Evolutionary conservation across 768 basidiomycete species (phyloP).

Genomic region (Leccinum aurantiacum): DNA sequence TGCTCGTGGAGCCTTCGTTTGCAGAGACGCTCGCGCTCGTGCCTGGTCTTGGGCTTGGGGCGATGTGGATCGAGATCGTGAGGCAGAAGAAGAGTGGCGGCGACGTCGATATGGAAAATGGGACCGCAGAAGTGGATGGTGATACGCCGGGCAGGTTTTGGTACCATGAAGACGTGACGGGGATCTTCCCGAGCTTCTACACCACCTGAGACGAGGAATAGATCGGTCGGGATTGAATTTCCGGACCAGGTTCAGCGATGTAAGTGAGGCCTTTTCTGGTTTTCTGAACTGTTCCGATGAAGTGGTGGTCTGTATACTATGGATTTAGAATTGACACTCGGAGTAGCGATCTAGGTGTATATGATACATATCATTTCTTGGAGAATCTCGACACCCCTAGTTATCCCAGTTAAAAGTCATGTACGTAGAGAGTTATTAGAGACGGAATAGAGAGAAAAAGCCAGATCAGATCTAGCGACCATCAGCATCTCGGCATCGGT

Average conservation of each 20-base stretch:
- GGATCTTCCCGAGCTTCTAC: conserved; percentile 56
- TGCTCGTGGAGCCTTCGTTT: conserved; percentile 51
- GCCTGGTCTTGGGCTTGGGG: conserved; percentile 60
- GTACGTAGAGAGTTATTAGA: neutral
- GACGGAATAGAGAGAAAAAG: neutral
- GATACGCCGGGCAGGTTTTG: conserved; percentile 38
- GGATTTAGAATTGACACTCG: neutral
- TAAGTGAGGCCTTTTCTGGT: neutral
- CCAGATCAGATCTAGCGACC: neutral
- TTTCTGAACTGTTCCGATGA: neutral
- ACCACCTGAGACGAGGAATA: conserved; percentile 23
- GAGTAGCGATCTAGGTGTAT: neutral
- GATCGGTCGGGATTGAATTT: neutral
- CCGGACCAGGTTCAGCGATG: neutral
- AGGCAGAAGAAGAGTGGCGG: conserved; percentile 30
- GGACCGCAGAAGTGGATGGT: conserved; percentile 7
- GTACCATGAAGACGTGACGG: conserved; percentile 59
- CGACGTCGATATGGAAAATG: neutral
- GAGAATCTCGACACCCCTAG: neutral
- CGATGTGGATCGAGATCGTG: conserved; percentile 68
- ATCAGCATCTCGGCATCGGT: neutral
- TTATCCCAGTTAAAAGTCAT: neutral
- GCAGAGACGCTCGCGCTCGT: conserved; percentile 39
- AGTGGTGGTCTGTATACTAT: neutral
- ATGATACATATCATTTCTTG: neutral